A percentile compares a stretch with the other conserved stretches of the same genome.
Conservation (phyloP, 192 early-diverging fungal species). For the Neocallimastix lanati region DNA sequence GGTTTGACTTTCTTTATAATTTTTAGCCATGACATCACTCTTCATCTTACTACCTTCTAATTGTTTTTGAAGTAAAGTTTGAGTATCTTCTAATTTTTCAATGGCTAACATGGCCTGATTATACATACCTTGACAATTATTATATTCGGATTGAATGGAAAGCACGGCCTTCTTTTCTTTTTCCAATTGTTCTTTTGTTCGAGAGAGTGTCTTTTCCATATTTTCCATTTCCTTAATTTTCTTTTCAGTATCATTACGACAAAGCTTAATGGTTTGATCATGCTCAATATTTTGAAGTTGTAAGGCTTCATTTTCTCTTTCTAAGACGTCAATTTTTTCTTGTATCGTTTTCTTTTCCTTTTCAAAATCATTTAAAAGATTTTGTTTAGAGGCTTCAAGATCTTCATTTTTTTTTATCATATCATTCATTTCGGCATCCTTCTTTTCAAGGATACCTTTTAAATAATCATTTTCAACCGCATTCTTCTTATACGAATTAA, state of each 20-base stretch:
- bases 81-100: background rate
- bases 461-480: background rate
- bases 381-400: background rate
- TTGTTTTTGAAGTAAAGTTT: background rate
- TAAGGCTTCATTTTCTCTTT: background rate
- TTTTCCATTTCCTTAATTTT: background rate
- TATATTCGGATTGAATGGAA: background rate
- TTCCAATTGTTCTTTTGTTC: background rate
- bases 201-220: background rate
- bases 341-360: background rate
- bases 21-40: background rate
- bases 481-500: background rate
- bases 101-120: background rate
- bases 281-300: background rate
- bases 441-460: background rate
- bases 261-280: background rate
- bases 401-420: background rate
- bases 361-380: background rate
- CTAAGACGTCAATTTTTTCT: background rate
- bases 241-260: background rate
- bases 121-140: background rate
- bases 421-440: background rate
- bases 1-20: background rate
- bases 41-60: background rate
- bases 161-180: background rate